Base-by-base conservation (phyloP, 2,329 filamentous ascomycete genomes). In the Neopestalotiopsis clavispora region DNA sequence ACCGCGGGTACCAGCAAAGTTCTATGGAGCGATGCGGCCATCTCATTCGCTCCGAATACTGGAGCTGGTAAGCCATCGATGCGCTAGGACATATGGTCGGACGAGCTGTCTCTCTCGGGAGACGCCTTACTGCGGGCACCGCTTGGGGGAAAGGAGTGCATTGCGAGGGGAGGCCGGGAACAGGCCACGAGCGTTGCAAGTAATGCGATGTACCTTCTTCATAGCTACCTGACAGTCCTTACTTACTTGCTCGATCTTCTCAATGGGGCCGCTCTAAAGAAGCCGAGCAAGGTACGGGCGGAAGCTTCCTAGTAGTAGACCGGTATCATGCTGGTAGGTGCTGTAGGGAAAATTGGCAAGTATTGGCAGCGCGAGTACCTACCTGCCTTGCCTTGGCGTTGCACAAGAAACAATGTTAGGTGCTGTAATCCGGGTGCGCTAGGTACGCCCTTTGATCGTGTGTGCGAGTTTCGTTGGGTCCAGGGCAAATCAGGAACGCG, bases 1-100 rank as follows among this genome's bases (percentile, higher is more conserved):
- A 67, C 61, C 66, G 59, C 59, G 65, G 65, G 65, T 67, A 60
- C 63, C 63, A 32, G 23, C 63, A 57, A 56, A 66, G 63, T 66
- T 66, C 63, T 56, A 28, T 42, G 30, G 34, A 38, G 38, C 52
- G 52, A 23, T 23, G 56, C 52, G 59, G 65, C 56, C 17, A 20
- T 42, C 32, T 52, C 13, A 67, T 67, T 67, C 65, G 65, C 42
- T 52, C 20, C 56, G 12, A 17, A 45, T n/a, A 56, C 20, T 38
- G 56, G 52, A 60, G 56, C 23, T 23, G 52, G 20, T 42, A 4
- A 56, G 65, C 52, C 65, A 28, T 10, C 65, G 20, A 34, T 23
- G 38, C 52, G 52, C 65, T 67, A 60, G 38, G 42, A 60, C 32
- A 52, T 23, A 64, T 64, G 63, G 63, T 49, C 63, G 59, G 20